These are phyloP conservation scores for Pedinophyceae sp. DNA, from an alignment of 139 green algal genomes.

Conservation along the genomic window DNA sequence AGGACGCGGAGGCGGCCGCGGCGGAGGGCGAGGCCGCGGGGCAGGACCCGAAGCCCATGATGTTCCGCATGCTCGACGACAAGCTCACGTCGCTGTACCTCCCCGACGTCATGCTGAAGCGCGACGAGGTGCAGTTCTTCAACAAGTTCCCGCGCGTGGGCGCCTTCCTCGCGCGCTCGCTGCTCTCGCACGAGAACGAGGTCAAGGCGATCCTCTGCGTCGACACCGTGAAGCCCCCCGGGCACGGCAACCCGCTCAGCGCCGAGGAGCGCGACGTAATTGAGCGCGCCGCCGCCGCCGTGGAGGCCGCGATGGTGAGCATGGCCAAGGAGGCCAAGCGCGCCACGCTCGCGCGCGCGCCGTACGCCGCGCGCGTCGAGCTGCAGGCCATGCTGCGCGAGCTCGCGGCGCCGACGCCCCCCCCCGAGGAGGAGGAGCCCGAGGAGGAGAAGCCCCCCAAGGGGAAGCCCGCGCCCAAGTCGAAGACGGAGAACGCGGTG, in stretches of 20 bases:
- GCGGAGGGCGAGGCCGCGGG: background rate
- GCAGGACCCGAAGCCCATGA: background rate
- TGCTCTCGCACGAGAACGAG: background rate
- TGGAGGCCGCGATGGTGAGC: slow-evolving; percentile 2
- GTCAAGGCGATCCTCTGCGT: slow-evolving; percentile 1
- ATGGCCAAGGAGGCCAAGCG: background rate
- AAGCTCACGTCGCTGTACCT: background rate
- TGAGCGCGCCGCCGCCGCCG: background rate
- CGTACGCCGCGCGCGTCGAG: background rate
- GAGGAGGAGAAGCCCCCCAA: background rate
- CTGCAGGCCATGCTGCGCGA: background rate
- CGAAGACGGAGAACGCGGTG: background rate
- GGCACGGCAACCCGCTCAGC: background rate
- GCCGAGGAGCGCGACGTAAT: background rate
- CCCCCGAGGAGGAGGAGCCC: background rate
- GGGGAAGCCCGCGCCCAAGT: background rate
- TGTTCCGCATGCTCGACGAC: slow-evolving; percentile 2
- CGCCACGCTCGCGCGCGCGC: background rate
- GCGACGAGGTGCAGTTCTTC: background rate
- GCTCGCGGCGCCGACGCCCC: background rate
- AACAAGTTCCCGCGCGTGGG: slow-evolving; percentile 2
- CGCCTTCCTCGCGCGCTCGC: slow-evolving; percentile 1
- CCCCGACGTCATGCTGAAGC: slow-evolving; percentile 3
- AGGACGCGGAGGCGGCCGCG: background rate
- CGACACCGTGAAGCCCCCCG: slow-evolving; percentile 2